Evolutionary conservation across 2,329 filamentous ascomycete genomes (phyloP).

Genomic region (Aspergillus arachidicola): DNA sequence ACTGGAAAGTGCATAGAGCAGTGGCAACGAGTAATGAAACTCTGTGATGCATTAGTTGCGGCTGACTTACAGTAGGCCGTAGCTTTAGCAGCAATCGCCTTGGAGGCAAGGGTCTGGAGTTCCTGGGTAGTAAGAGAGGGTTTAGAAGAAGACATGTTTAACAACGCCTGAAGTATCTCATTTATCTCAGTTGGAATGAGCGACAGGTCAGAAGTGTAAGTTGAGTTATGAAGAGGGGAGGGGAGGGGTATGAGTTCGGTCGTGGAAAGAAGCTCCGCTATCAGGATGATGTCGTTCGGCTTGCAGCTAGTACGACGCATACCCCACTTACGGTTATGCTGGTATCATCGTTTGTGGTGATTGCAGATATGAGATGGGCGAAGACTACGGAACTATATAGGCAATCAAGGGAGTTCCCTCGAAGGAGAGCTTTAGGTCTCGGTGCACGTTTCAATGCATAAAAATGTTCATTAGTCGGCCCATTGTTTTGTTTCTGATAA

Average conservation of each 20-base stretch:
- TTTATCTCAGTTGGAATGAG: neutral
- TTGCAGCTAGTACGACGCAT: neutral
- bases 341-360: neutral
- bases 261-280: neutral
- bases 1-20: neutral
- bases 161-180: neutral
- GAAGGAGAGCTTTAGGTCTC: neutral
- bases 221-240: too few relatives aligned
- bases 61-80: slow-evolving; percentile 72
- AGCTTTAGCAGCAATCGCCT: slow-evolving; percentile 71
- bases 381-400: neutral
- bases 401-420: neutral
- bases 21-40: neutral
- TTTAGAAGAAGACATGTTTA: slow-evolving; percentile 26
- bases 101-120: slow-evolving; percentile 63
- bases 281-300: neutral
- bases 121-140: slow-evolving; percentile 60
- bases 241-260: neutral
- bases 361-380: neutral
- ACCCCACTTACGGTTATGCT: neutral
- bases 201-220: neutral
- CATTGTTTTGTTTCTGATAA: neutral
- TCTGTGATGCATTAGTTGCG: neutral
- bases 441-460: neutral
- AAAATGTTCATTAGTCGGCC: neutral